Conservation (phyloP, 805 yeast species). For the Pichia insulana region DNA sequence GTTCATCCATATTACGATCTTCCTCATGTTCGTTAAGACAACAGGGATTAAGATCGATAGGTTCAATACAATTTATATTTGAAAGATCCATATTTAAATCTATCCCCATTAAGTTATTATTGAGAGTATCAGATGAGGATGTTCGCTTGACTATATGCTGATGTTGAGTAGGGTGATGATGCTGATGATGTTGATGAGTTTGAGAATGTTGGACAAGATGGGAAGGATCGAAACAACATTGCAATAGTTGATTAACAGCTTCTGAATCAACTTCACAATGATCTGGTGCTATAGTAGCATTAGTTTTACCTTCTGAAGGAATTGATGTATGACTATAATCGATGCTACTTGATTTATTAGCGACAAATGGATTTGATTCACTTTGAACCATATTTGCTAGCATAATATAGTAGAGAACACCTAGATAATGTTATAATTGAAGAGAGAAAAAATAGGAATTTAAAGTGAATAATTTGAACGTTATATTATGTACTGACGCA, state of each 20-base stretch:
- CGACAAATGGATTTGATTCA: no score
- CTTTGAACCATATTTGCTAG: no score
- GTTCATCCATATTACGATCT: background rate
- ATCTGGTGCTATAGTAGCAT: background rate
- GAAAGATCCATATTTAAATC: background rate
- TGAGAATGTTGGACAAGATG: conserved; percentile 3
- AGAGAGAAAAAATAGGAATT: background rate
- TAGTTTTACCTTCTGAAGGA: background rate
- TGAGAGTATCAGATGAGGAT: background rate
- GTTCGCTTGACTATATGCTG: background rate
- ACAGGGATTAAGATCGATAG: conserved; percentile 8
- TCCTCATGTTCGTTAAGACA: conserved; percentile 1
- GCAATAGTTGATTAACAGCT: conserved; percentile 9
- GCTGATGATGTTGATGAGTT: background rate
- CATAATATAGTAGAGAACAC: background rate
- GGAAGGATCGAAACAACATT: conserved; percentile 14
- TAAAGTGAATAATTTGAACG: no score
- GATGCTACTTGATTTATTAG: background rate
- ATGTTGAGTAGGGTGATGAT: background rate
- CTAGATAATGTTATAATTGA: background rate
- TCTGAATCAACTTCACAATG: conserved; percentile 8
- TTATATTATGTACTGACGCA: no score
- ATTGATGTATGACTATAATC: background rate
- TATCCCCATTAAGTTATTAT: background rate
- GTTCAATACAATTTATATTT: conserved; percentile 3